Evolutionary conservation across 768 basidiomycete genomes (phyloP), one percentile per base, ranked within the genome.

Genomic region (Tulasnella sp.): DNA sequence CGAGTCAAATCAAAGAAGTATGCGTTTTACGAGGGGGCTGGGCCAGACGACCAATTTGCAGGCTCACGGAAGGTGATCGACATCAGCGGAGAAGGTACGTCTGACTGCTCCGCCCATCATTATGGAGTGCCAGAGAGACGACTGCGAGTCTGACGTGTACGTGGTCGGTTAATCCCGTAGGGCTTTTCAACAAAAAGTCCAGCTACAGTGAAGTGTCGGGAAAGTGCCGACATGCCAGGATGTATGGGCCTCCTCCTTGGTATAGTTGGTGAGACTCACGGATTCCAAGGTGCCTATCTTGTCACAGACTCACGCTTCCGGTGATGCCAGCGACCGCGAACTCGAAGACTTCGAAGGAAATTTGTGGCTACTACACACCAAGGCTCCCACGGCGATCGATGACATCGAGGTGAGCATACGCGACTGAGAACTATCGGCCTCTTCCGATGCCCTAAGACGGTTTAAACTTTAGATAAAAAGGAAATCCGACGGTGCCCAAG

Each of bases 341-440:
- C 24, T 64, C 6, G n/a, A 64, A 64, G 60, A 64, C 60, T 64
- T 64, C n/a, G 60, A 64, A 28, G 60, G 60, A 64, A 64, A 64
- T 2, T 3, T 31, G 60, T 64, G 60, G 60, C 24, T 64, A 24
- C n/a, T 64, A 9, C 60, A 64, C 60, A 64, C 60, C 60, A 64
- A 64, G 24, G 8, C 24, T 12, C 60, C 60, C 7, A 64, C 60
- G 6, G 1, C 6, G 60, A n/a, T 31, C 14, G 60, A 64, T 31
- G 60, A 64, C 31, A 64, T 64, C 60, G 60, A 64, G n/a, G 60
- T 64, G 60, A 31, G n/a, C 31, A 64, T 16, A 28, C 9, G 24
- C n/a, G 31, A 12, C 60, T 9, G 24, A n/a, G n/a, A 24, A 2
- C 31, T 14, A 12, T n/a, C 60, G n/a, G 60, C 31, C 60, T 42